Evolutionary conservation across 176 grass and related monocot species (phyloP).

Genomic region (Oryza glaberrima): DNA sequence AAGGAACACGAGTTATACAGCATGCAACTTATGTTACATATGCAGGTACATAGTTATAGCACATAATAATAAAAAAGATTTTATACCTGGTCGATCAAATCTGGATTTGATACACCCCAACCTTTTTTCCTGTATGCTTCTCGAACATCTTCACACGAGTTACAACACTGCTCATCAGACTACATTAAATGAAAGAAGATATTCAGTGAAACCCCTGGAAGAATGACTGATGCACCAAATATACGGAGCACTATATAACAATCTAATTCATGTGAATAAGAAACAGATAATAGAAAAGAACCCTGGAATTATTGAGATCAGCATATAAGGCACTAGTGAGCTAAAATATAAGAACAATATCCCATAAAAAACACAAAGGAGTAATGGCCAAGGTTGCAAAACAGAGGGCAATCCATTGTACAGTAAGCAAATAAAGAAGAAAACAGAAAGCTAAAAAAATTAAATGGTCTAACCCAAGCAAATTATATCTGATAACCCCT

Average conservation of each 20-base stretch:
- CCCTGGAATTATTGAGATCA: background rate
- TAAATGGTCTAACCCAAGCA: constrained; percentile 6
- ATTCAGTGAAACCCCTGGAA: constrained; percentile 22
- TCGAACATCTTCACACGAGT: constrained; percentile 93
- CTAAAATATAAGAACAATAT: constrained; percentile 29
- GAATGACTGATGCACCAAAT: constrained; percentile 11
- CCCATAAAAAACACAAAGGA: background rate
- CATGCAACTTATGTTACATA: background rate
- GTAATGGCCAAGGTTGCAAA: background rate
- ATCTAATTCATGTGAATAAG: constrained; percentile 9
- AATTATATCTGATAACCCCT: constrained; percentile 13
- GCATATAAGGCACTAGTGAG: background rate
- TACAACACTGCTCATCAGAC: constrained; percentile 90
- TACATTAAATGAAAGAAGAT: constrained; percentile 52
- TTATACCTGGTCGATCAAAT: constrained; percentile 84
- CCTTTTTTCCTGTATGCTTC: constrained; percentile 97
- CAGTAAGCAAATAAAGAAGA: background rate
- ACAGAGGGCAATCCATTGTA: background rate
- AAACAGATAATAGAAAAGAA: constrained; percentile 23
- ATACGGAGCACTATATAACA: constrained; percentile 19
- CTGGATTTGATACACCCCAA: constrained; percentile 90
- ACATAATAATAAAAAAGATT: background rate
- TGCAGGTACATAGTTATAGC: background rate
- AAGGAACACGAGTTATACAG: constrained; percentile 17
- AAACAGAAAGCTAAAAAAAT: constrained; percentile 1